phyloP scores from a whole-genome alignment of 345 rosid species.

The Eucalyptus camaldulensis region DNA sequence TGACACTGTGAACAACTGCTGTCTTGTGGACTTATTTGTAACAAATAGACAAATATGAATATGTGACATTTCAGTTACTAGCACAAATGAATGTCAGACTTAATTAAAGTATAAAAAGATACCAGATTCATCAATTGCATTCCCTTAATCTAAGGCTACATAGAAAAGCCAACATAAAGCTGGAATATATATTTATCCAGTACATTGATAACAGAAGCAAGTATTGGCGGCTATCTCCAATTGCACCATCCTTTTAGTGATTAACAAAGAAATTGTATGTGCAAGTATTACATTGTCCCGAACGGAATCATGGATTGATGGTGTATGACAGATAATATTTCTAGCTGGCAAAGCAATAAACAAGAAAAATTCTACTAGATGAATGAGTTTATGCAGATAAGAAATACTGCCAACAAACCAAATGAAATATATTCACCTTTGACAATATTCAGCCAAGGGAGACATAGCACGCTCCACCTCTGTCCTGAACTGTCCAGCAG shows the following conservation, averaged over 20 bases:
- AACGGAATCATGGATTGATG: background rate
- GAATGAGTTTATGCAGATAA: background rate
- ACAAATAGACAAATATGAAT: background rate
- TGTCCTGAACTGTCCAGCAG: background rate
- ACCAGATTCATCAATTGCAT: background rate
- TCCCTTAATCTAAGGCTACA: background rate
- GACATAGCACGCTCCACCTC: background rate
- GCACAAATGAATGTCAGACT: background rate
- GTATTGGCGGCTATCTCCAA: background rate
- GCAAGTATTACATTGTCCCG: background rate
- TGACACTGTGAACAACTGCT: background rate
- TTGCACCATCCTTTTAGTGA: background rate
- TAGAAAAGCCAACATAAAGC: background rate
- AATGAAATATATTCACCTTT: background rate
- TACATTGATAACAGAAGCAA: background rate
- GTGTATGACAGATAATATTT: background rate
- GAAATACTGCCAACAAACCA: background rate
- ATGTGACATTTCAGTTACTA: background rate
- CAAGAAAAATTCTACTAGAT: fast-evolving
- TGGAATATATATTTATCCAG: background rate
- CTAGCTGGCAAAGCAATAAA: background rate
- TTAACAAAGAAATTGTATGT: fast-evolving
- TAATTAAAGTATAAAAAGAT: background rate
- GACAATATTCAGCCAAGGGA: background rate
- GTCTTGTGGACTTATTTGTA: background rate